Percentiles rank a stretch among this genome's conserved stretches.
These are phyloP conservation scores for Neocatenulostroma microsporum DNA, from an alignment of 2,329 filamentous ascomycete genomes.

Conservation along the genomic window DNA sequence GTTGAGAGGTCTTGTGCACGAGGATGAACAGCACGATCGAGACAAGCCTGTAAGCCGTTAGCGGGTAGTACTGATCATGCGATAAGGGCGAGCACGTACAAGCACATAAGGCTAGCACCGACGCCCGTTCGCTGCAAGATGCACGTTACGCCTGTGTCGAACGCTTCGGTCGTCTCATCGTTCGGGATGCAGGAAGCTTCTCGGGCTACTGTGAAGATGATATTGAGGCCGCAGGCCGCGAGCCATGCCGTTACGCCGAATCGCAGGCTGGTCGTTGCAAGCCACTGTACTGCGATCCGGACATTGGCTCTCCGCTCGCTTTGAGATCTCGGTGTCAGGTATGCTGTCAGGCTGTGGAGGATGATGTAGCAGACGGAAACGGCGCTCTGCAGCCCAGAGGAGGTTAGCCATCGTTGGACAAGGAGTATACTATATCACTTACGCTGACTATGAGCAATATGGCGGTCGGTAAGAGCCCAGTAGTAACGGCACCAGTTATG, in stretches of 20 bases:
- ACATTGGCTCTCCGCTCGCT: conserved; percentile 10
- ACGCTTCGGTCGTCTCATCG: conserved; percentile 2
- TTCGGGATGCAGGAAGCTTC: conserved; percentile 14
- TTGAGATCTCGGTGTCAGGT: conserved; percentile 9
- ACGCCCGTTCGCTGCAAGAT: conserved; percentile 21
- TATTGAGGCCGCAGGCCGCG: conserved; percentile 16
- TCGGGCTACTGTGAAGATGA: conserved; percentile 19
- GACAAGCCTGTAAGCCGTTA: conserved; percentile 14
- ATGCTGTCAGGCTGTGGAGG: conserved; percentile 14
- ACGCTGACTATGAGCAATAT: conserved; percentile 14
- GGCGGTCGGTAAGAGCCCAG: conserved; percentile 10
- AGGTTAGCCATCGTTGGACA: conserved; percentile 5
- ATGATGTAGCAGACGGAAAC: conserved; percentile 15
- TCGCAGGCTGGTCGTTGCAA: conserved; percentile 14
- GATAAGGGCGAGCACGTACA: conserved; percentile 15
- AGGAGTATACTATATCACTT: neutral
- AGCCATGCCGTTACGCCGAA: conserved; percentile 21
- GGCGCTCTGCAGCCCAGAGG: conserved; percentile 12
- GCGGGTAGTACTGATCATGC: neutral
- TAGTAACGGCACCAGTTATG: conserved; percentile 13
- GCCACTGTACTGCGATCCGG: conserved; percentile 7
- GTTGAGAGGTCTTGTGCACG: conserved; percentile 17
- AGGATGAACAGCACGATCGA: conserved; percentile 20
- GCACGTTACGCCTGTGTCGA: conserved; percentile 17
- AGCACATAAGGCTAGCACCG: conserved; percentile 16